phyloP scores from a whole-genome alignment of 106 monocot species.

The Vanilla planifolia region DNA sequence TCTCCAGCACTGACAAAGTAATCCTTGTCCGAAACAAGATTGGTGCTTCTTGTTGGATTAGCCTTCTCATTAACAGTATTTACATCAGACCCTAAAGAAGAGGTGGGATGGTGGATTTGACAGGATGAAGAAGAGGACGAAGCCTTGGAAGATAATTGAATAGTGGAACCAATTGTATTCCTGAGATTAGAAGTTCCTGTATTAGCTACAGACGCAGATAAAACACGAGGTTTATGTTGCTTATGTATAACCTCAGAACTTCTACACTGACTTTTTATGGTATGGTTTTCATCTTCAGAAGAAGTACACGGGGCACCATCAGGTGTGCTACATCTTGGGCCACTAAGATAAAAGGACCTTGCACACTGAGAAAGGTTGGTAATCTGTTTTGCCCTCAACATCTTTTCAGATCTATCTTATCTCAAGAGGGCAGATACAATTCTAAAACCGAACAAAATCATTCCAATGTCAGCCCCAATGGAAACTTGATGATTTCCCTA shows the following conservation, averaged over 20 bases:
- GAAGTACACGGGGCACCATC: slow-evolving; percentile 64
- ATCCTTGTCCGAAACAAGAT: slow-evolving; percentile 10
- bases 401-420: no score
- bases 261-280: slow-evolving; percentile 34
- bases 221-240: slow-evolving; percentile 24
- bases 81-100: slow-evolving; percentile 15
- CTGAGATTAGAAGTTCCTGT: slow-evolving; percentile 20
- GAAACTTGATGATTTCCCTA: no score
- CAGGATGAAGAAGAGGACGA: slow-evolving; percentile 12
- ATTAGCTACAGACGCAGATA: slow-evolving; percentile 10
- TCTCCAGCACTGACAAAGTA: slow-evolving; percentile 23
- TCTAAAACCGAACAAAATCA: no score
- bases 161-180: slow-evolving; percentile 29
- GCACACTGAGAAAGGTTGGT: slow-evolving; percentile 78
- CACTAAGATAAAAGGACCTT: slow-evolving; percentile 66
- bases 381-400: slow-evolving; percentile 90
- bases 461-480: no score
- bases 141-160: slow-evolving; percentile 13
- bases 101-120: slow-evolving; percentile 13
- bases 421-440: no score
- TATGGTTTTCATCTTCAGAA: slow-evolving; percentile 65
- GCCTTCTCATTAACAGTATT: slow-evolving; percentile 16
- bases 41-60: slow-evolving; percentile 1
- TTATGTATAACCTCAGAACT: slow-evolving; percentile 11
- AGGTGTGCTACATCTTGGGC: slow-evolving; percentile 40